Conservation (phyloP, 106 monocot genomes). For the Phalaenopsis aphrodite region DNA sequence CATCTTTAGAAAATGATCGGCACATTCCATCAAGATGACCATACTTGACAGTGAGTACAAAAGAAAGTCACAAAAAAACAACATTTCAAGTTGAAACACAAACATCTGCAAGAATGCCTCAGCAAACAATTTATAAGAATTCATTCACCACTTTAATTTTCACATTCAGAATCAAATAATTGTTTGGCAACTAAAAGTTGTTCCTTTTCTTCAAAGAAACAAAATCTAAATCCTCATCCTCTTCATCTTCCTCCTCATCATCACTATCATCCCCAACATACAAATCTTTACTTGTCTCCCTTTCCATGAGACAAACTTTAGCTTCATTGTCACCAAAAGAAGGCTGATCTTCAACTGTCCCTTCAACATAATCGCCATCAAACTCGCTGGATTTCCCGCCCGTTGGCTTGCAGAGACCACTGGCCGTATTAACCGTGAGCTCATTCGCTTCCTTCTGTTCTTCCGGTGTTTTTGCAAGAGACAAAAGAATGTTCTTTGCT, state of each 20-base stretch:
- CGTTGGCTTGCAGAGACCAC: background rate
- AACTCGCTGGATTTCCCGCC: background rate
- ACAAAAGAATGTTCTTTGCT: constrained; percentile 79
- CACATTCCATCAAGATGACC: no score
- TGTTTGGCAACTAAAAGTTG: constrained; percentile 20
- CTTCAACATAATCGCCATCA: constrained; percentile 1
- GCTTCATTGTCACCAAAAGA: background rate
- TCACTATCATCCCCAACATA: constrained; percentile 23
- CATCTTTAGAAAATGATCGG: no score
- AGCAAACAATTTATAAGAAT: background rate
- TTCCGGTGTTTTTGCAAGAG: constrained; percentile 61
- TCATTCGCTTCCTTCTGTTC: constrained; percentile 65
- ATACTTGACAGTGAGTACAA: no score
- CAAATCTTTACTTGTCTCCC: constrained; percentile 1
- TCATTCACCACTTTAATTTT: background rate
- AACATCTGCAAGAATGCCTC: background rate
- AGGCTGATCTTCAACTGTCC: background rate
- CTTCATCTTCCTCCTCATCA: constrained; percentile 23
- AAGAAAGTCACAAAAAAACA: no score
- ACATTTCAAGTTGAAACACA: no score
- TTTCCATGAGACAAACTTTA: background rate
- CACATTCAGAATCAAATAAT: constrained; percentile 9
- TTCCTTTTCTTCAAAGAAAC: constrained; percentile 29
- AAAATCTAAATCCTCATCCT: constrained; percentile 24
- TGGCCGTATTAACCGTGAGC: constrained; percentile 41